A percentile compares a stretch with the other conserved stretches of the same genome.
These are phyloP conservation scores for Vaccinium darrowii DNA, from an alignment of 148 eudicot genomes.

Conservation along the genomic window DNA sequence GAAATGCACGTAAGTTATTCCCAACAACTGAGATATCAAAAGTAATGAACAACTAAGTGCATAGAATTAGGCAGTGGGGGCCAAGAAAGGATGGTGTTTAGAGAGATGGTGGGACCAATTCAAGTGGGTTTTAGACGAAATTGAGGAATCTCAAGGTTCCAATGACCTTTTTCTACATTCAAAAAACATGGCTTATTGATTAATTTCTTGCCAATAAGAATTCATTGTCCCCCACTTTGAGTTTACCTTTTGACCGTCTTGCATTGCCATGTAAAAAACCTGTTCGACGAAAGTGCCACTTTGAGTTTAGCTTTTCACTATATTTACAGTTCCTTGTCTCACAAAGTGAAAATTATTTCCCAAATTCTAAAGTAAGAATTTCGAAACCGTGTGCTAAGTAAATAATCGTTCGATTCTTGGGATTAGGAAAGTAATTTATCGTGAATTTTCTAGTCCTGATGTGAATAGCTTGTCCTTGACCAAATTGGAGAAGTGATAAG, in stretches of 20 bases:
- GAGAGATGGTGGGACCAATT: background rate
- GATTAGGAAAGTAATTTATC: no score
- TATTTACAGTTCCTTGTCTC: background rate
- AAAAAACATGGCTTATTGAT: conserved; percentile 5
- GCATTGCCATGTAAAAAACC: background rate
- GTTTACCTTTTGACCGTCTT: background rate
- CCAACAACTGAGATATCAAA: no score
- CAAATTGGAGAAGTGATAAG: no score
- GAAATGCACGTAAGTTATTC: background rate
- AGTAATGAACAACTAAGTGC: background rate
- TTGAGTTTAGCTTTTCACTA: background rate
- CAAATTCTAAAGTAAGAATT: no score
- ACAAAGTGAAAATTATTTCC: background rate
- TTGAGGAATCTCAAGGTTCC: background rate
- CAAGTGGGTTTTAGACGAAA: background rate
- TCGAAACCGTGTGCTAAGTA: no score
- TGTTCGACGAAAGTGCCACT: background rate
- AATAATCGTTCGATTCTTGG: no score
- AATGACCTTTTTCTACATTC: conserved; percentile 5
- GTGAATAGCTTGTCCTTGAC: no score
- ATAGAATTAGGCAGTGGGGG: background rate
- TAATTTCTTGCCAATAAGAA: background rate
- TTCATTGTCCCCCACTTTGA: background rate
- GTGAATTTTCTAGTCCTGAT: no score
- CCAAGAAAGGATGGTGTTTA: background rate